These are phyloP conservation scores for Saprolegnia parasitica DNA, from an alignment of 352 stramenopile genomes.

Conservation along the genomic window DNA sequence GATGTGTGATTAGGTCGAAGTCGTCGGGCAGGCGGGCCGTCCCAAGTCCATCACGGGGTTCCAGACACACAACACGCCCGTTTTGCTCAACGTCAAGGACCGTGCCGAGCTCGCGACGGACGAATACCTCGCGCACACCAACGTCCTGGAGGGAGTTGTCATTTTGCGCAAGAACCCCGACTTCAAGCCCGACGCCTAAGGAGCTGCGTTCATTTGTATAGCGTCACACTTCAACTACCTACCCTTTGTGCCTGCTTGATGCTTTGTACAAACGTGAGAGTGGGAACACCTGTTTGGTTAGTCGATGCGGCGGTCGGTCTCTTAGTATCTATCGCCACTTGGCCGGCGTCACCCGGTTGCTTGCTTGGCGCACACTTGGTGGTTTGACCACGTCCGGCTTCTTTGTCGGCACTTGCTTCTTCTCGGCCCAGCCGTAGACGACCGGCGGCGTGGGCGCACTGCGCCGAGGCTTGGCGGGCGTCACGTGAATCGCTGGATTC, in stretches of 20 bases:
- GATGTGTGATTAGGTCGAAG: slow-evolving; percentile 86
- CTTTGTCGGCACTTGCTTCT: not conserved
- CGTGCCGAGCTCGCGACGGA: slow-evolving; percentile 97
- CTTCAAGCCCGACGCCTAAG: slow-evolving; percentile 74
- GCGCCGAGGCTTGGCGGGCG: not conserved
- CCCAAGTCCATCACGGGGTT: slow-evolving; percentile 99
- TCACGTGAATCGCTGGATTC: slow-evolving; percentile 1
- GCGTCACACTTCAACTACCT: not conserved
- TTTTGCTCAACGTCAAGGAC: slow-evolving; percentile 97
- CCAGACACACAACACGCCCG: slow-evolving; percentile 99
- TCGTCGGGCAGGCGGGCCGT: slow-evolving; percentile 97
- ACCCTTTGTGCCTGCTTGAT: not conserved
- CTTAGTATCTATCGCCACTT: slow-evolving; percentile 25
- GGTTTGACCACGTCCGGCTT: not conserved
- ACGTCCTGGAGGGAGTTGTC: slow-evolving; percentile 97
- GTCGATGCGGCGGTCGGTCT: too few species aligned
- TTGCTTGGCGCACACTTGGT: not conserved
- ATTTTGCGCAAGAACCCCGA: slow-evolving; percentile 98
- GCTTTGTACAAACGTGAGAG: too few species aligned
- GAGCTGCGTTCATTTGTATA: not conserved
- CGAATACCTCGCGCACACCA: slow-evolving; percentile 94
- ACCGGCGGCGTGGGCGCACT: not conserved
- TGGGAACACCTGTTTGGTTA: too few species aligned
- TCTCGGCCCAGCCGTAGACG: slow-evolving; percentile 11
- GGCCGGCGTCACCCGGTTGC: slow-evolving; percentile 13